Percentiles rank a stretch among this genome's conserved stretches.
Evolutionary conservation across 2,329 filamentous ascomycete genomes (phyloP).

Genomic region (Bipolaris bicolor): DNA sequence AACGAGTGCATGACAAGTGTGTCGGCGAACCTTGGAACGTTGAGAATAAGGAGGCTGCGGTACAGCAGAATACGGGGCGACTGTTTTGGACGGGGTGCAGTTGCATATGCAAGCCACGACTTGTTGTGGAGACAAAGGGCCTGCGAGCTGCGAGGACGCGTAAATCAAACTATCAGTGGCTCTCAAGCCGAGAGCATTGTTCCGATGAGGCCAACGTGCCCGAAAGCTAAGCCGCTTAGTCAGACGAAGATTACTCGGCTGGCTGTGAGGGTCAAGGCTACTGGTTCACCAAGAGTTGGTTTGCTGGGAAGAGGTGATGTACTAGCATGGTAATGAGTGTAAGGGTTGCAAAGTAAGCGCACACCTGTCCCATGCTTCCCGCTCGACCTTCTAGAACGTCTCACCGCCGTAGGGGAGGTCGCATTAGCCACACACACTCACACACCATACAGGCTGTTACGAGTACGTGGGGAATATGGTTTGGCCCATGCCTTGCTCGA

Average conservation of each 20-base stretch:
- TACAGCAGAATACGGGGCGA: not conserved
- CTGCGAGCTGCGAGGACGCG: slow-evolving; percentile 14
- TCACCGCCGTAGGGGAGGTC: slow-evolving; percentile 14
- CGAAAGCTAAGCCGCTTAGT: not conserved
- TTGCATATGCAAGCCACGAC: slow-evolving; percentile 13
- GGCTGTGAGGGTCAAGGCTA: not conserved
- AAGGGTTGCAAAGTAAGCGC: slow-evolving; percentile 7
- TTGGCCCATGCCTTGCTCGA: not conserved
- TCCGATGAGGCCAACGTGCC: slow-evolving; percentile 1
- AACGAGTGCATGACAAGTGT: not conserved
- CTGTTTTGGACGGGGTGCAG: slow-evolving; percentile 1
- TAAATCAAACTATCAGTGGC: slow-evolving; percentile 2
- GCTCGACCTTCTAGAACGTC: slow-evolving; percentile 17
- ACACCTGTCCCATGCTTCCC: slow-evolving; percentile 6
- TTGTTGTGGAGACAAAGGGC: slow-evolving; percentile 9
- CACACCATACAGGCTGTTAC: not conserved
- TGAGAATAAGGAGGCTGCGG: not conserved
- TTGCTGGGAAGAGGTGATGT: not conserved
- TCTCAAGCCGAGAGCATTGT: slow-evolving; percentile 1
- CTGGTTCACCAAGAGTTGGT: not conserved
- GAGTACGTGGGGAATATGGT: slow-evolving; percentile 2
- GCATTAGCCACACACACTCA: slow-evolving; percentile 8
- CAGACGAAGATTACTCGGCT: not conserved
- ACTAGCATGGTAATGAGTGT: not conserved
- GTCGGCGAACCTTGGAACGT: not conserved